A percentile compares a stretch with the other conserved stretches of the same genome.
These are phyloP conservation scores for Colletotrichum sp. DNA, from an alignment of 2,329 filamentous ascomycete species.

Conservation along the genomic window DNA sequence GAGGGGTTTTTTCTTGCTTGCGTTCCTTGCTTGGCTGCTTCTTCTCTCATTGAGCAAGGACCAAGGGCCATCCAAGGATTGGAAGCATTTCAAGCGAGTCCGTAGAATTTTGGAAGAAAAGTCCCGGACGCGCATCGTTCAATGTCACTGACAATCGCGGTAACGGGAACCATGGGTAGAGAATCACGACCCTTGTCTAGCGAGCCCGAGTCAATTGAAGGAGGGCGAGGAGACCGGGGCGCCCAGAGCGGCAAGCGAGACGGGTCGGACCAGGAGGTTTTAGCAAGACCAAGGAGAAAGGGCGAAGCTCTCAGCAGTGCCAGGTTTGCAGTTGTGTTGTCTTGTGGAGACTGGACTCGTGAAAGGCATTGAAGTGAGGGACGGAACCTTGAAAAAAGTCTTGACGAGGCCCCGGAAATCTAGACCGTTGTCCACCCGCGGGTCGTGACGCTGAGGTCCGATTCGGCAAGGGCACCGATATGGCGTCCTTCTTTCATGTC, in stretches of 20 bases:
- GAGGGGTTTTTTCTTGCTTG: neutral
- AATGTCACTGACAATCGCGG: neutral
- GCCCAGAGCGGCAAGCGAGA: neutral
- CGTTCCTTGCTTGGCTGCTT: neutral
- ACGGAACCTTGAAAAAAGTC: neutral
- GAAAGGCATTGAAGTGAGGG: too few species aligned
- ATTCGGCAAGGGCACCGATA: conserved; percentile 13
- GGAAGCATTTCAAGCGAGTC: neutral
- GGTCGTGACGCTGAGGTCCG: neutral
- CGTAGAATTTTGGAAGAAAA: neutral
- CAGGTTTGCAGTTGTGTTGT: neutral
- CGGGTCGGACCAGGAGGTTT: neutral
- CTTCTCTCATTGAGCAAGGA: neutral
- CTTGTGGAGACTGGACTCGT: neutral
- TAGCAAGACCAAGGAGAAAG: neutral
- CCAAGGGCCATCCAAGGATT: neutral
- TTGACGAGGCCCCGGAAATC: neutral
- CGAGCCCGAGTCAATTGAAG: neutral
- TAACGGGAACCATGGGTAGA: neutral
- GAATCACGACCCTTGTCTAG: neutral
- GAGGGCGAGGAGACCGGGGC: neutral
- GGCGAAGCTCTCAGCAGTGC: neutral
- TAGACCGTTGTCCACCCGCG: neutral
- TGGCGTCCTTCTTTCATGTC: conserved; percentile 11
- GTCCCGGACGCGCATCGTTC: neutral